Percentiles rank a stretch among this genome's conserved stretches.
phyloP scores from a whole-genome alignment of 257 asterid species.

The Solanum virginianum region DNA sequence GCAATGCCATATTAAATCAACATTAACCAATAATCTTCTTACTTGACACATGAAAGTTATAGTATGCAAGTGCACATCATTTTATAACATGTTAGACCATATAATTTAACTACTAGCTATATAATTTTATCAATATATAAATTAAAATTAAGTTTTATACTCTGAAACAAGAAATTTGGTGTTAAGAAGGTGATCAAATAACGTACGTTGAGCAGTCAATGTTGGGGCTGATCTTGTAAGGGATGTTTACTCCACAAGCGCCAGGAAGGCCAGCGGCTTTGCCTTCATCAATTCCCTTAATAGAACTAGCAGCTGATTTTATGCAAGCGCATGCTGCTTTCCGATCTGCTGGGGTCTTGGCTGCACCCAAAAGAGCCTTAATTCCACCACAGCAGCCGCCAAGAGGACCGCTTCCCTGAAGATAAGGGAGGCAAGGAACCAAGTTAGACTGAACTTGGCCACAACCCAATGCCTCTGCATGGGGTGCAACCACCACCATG shows the following conservation, averaged over 20 bases:
- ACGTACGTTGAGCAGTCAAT: conserved; percentile 10
- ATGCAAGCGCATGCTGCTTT: conserved; percentile 10
- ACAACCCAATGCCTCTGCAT: not conserved
- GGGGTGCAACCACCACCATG: conserved; percentile 6
- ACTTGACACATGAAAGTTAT: not conserved
- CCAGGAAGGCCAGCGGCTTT: conserved; percentile 7
- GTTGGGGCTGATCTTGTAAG: conserved; percentile 9
- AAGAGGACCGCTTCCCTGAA: not conserved
- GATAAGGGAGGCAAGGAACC: not conserved
- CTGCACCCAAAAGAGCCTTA: not conserved
- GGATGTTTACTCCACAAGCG: not conserved
- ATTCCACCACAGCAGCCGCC: not conserved
- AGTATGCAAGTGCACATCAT: not conserved
- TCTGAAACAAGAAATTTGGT: not conserved
- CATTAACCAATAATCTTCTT: not conserved
- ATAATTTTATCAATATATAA: too few relatives aligned
- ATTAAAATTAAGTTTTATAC: too few relatives aligned
- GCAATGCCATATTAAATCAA: not conserved
- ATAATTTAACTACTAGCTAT: too few relatives aligned
- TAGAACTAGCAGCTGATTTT: not conserved
- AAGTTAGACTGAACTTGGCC: not conserved
- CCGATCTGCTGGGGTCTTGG: conserved; percentile 1
- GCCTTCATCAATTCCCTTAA: not conserved
- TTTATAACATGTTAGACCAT: not conserved
- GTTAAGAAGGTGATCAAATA: not conserved